Evolutionary conservation across 306 rosid genomes (phyloP).

Genomic region (Ammopiptanthus mongolicus): DNA sequence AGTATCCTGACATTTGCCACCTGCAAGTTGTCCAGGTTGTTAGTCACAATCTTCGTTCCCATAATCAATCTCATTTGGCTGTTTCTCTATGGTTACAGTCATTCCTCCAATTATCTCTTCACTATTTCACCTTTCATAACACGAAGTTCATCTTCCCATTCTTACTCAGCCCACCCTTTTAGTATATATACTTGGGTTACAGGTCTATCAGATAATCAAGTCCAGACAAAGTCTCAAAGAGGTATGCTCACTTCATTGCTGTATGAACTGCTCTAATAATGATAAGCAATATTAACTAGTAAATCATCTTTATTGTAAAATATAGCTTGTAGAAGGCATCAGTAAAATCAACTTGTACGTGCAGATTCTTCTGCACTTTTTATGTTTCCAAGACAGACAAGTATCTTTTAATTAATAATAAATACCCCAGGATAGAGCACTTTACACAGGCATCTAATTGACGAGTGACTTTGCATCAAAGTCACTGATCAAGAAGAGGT

Average conservation of each 20-base stretch:
- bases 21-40: no score
- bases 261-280: background rate
- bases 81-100: no score
- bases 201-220: constrained; percentile 15
- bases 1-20: no score
- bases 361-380: background rate
- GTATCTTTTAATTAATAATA: background rate
- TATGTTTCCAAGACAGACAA: background rate
- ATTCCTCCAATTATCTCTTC: no score
- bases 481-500: background rate
- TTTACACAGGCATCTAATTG: background rate
- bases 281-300: background rate
- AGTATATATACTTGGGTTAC: no score
- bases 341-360: background rate
- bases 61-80: no score
- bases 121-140: no score
- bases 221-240: background rate
- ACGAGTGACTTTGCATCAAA: background rate
- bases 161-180: no score
- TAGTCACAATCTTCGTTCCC: no score
- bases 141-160: no score
- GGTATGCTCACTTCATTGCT: background rate
- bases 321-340: background rate
- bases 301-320: background rate
- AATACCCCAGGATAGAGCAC: background rate